Evolutionary conservation across 2,329 filamentous ascomycete species (phyloP), one percentile per base, ranked within the genome.

Genomic region (Phaeophleospora eucalypticola): DNA sequence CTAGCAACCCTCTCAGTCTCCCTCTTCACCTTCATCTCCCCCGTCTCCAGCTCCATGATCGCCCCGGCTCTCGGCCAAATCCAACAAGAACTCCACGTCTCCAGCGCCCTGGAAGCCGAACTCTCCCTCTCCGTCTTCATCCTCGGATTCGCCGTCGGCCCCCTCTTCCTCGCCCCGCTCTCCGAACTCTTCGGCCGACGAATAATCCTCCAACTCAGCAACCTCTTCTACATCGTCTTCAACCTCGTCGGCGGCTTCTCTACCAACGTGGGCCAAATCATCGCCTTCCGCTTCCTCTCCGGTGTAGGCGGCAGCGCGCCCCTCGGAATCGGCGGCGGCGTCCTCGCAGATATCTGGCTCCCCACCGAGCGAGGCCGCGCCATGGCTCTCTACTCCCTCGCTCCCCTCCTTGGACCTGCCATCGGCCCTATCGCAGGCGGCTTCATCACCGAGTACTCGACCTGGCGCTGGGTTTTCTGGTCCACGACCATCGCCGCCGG

Each of bases 381-480:
- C 2, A 78, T 85, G 46, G 76, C 76, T 2, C 74, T 85, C 33
- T 85, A 84, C 67, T 78, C 72, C 41, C 71, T 86, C 1, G 78
- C 77, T 1, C 83, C 83, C 0, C 70, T 87, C 0, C 73, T 86
- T 0, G 83, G 83, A 0, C 83, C 83, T 2, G 80, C 80, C 0
- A 68, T 85, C 3, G 83, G 83, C 0, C 84, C 83, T 0, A 79
- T 87, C 2, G 75, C 76, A 0, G 83, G 82, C 8, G 82, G 80
- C 0, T 86, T 82, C 60, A 81, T 87, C 18, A 73, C 81, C 0
- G 68, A 83, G 57, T 71, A 77, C 51, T 79, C 76, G 6, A 81
- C 76, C 1, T 89, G 86, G 86, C 76, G 84, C 33, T 89, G 85
- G 85, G 78, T 81, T 6, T 89, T 88, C 68, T 86, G 78, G 67